Conservation (phyloP, 305 asterid species). For the Ilex paraguariensis region DNA sequence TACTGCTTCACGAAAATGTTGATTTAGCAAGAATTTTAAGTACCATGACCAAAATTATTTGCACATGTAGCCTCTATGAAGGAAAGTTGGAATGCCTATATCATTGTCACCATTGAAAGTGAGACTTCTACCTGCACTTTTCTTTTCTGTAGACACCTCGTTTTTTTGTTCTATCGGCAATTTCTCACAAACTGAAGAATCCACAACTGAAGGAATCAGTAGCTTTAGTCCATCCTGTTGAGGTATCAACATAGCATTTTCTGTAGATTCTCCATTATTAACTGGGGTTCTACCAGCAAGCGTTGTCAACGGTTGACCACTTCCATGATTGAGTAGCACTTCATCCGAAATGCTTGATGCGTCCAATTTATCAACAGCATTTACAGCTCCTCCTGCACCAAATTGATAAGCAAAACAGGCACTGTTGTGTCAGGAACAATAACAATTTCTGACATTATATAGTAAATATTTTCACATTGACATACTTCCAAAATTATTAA, state of each 20-base stretch:
- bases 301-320: constrained; percentile 13
- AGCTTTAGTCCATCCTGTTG: constrained; percentile 41
- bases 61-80: background rate
- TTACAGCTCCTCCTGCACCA: constrained; percentile 26
- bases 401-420: background rate
- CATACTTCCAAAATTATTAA: too few relatives aligned
- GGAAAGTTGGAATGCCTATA: background rate
- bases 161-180: constrained; percentile 21
- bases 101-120: background rate
- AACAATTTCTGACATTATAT: too few relatives aligned
- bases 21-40: too few relatives aligned
- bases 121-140: constrained; percentile 30
- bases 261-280: constrained; percentile 24
- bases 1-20: too few relatives aligned
- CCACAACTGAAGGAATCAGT: constrained; percentile 35
- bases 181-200: constrained; percentile 21
- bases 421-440: background rate
- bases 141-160: constrained; percentile 23
- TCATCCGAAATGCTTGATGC: constrained; percentile 24
- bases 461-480: too few relatives aligned
- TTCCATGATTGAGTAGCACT: constrained; percentile 20
- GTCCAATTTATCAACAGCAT: constrained; percentile 18
- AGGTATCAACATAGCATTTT: constrained; percentile 23
- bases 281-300: constrained; percentile 25
- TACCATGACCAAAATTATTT: too few relatives aligned